Evolutionary conservation across 2,329 filamentous ascomycete genomes (phyloP).

Genomic region (Botrytis porri): DNA sequence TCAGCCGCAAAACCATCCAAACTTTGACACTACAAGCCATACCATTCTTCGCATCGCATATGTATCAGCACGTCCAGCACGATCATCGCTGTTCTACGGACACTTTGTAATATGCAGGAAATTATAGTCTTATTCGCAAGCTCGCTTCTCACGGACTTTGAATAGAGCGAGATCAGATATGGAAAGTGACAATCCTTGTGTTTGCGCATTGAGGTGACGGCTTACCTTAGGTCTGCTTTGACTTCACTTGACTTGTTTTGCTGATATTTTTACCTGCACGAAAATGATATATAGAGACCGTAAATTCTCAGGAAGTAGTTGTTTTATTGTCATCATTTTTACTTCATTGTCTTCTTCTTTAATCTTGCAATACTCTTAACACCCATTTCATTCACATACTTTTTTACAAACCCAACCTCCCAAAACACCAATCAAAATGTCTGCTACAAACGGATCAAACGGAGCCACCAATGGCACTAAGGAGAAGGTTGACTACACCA

Average conservation of each 20-base stretch:
- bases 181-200: neutral
- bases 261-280: neutral
- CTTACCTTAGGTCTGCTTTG: constrained; percentile 11
- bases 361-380: constrained; percentile 10
- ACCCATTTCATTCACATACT: neutral
- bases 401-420: neutral
- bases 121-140: neutral
- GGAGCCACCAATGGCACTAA: constrained; percentile 17
- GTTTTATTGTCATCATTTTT: neutral
- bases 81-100: neutral
- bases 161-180: constrained; percentile 11
- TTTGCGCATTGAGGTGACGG: constrained; percentile 7
- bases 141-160: constrained; percentile 11
- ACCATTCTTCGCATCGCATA: neutral
- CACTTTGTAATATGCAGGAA: neutral
- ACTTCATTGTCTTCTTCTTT: constrained; percentile 8
- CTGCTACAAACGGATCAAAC: constrained; percentile 19
- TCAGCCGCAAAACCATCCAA: constrained; percentile 1
- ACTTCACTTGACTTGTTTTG: constrained; percentile 6
- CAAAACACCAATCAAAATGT: constrained; percentile 19
- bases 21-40: constrained; percentile 1
- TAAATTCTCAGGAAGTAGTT: neutral
- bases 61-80: neutral
- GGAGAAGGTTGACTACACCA: constrained; percentile 14
- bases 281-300: constrained; percentile 4